phyloP scores from a whole-genome alignment of 768 basidiomycete genomes.

The Tylopilus rubrobrunneus region DNA sequence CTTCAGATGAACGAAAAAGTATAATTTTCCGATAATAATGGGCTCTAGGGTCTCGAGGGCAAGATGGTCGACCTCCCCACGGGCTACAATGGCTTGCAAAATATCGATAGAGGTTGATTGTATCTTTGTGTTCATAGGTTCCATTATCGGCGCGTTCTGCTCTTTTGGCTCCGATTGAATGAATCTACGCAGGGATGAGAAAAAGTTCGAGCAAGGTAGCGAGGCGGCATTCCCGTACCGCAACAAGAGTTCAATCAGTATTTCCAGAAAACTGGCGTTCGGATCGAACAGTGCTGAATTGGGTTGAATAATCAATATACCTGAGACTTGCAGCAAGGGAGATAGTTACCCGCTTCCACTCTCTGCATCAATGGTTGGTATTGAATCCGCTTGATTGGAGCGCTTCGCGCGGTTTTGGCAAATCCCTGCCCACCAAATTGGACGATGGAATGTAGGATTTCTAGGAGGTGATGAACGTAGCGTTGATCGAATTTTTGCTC shows the following conservation, averaged over 20 bases:
- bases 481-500: conserved; percentile 75
- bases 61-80: conserved; percentile 70
- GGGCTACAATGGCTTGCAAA: conserved; percentile 74
- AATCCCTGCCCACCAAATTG: conserved; percentile 91
- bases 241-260: conserved; percentile 67
- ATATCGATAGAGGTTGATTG: conserved; percentile 79
- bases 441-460: conserved; percentile 70
- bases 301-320: conserved; percentile 2
- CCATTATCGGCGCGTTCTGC: conserved; percentile 47
- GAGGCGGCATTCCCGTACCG: conserved; percentile 56
- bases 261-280: conserved; percentile 73
- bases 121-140: conserved; percentile 54
- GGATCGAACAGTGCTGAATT: conserved; percentile 36
- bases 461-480: conserved; percentile 68
- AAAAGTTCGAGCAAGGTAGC: background rate
- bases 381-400: conserved; percentile 59
- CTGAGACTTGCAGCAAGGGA: background rate
- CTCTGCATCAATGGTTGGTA: conserved; percentile 60
- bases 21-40: conserved; percentile 71
- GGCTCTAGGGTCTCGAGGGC: conserved; percentile 65
- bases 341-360: conserved; percentile 51
- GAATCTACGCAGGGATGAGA: conserved; percentile 43
- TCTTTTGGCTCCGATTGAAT: conserved; percentile 73
- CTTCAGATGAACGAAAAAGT: conserved; percentile 60
- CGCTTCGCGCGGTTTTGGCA: conserved; percentile 65